phyloP scores from a whole-genome alignment of 176 grass and related monocot species.

The Chrysopogon serrulatus region DNA sequence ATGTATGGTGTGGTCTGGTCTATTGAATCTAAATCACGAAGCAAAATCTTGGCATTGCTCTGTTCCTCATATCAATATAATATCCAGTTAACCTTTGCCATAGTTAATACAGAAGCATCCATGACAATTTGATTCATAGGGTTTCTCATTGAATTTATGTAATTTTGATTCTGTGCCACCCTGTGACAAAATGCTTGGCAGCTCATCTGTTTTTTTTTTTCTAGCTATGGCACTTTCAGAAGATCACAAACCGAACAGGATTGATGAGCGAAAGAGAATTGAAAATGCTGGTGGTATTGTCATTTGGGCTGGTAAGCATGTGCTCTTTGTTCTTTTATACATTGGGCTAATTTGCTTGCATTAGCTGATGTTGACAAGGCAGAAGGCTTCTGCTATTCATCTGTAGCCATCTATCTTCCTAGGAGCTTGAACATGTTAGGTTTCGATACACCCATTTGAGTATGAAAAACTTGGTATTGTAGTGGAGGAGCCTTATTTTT shows the following conservation, averaged over 20 bases:
- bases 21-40: constrained; percentile 3
- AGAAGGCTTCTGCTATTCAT: constrained; percentile 11
- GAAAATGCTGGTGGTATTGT: constrained; percentile 89
- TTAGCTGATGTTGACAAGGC: not conserved
- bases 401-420: constrained; percentile 13
- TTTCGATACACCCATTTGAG: not conserved
- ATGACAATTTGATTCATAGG: not conserved
- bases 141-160: constrained; percentile 11
- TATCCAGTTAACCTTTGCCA: not conserved
- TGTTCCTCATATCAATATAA: not conserved
- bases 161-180: not conserved
- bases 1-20: not conserved
- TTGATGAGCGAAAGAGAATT: constrained; percentile 80
- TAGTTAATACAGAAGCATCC: not conserved
- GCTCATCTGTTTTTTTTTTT: constrained; percentile 30
- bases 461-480: not conserved
- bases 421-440: not conserved
- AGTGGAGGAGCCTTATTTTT: not conserved
- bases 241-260: constrained; percentile 94
- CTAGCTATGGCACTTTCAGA: constrained; percentile 85
- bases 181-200: not conserved
- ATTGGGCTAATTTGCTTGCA: not conserved
- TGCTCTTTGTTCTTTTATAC: constrained; percentile 15
- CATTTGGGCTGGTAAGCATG: constrained; percentile 82
- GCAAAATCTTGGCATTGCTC: not conserved